A percentile compares a stretch with the other conserved stretches of the same genome.
These are phyloP conservation scores for Ascochyta koolunga DNA, from an alignment of 2,329 filamentous ascomycete genomes.

Conservation along the genomic window DNA sequence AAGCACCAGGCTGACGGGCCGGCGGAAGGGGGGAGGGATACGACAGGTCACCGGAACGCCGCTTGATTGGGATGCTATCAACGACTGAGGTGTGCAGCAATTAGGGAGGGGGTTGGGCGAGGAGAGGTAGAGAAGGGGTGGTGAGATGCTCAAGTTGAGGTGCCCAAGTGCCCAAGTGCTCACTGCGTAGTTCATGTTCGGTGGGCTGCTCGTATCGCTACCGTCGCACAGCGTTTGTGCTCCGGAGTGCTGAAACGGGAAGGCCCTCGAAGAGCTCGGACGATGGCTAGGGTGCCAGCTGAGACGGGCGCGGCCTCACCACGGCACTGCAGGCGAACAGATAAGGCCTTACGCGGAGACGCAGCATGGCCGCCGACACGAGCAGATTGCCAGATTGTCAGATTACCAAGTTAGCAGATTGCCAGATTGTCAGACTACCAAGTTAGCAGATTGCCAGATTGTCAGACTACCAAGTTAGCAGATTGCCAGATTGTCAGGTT, in stretches of 20 bases:
- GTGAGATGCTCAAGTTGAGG: not conserved
- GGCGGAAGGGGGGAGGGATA: slow-evolving; percentile 22
- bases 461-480: too few species aligned
- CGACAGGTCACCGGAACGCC: slow-evolving; percentile 14
- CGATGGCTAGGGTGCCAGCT: slow-evolving; percentile 30
- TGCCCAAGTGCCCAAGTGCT: not conserved
- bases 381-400: too few species aligned
- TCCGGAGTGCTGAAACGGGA: slow-evolving; percentile 35
- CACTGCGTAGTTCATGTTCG: not conserved
- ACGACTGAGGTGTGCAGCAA: slow-evolving; percentile 4
- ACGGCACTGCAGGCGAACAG: not conserved
- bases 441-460: not conserved
- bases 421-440: too few species aligned
- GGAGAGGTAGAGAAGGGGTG: not conserved
- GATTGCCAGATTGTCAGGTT: not conserved
- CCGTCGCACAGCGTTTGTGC: slow-evolving; percentile 17
- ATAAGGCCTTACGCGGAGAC: not conserved
- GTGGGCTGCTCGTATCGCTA: not conserved
- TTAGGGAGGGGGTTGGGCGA: not conserved
- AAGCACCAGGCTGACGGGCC: slow-evolving; percentile 22
- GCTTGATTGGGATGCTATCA: too few species aligned
- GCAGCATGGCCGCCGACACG: not conserved
- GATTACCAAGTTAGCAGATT: not conserved
- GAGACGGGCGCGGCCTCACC: slow-evolving; percentile 32
- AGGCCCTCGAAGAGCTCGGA: slow-evolving; percentile 23